Evolutionary conservation across 768 basidiomycete genomes (phyloP).

Genomic region (Serendipita vermifera): DNA sequence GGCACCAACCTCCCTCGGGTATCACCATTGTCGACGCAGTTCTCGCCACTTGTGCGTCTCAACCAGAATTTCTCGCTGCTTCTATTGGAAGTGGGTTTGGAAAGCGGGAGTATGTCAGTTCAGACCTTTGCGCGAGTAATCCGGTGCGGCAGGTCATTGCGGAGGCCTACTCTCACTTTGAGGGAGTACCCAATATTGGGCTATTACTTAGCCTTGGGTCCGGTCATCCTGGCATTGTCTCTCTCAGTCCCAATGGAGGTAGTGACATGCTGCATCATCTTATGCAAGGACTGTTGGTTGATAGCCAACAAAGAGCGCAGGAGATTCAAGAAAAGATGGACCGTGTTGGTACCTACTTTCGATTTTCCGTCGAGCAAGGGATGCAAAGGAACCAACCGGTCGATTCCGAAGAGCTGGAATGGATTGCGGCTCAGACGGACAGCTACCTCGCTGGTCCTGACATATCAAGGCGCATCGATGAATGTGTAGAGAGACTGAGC

Average conservation of each 20-base stretch:
- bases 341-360: neutral
- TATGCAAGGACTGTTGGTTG: neutral
- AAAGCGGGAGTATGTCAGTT: neutral
- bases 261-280: neutral
- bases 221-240: neutral
- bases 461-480: neutral
- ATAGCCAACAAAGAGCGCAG: neutral
- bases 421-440: neutral
- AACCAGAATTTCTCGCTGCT: neutral
- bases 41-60: neutral
- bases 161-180: neutral
- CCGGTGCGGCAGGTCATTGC: neutral
- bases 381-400: neutral
- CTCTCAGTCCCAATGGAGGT: neutral
- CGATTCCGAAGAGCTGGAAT: neutral
- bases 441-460: neutral
- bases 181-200: neutral
- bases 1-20: neutral
- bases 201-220: neutral
- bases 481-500: neutral
- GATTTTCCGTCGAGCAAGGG: neutral
- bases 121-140: neutral
- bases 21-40: slow-evolving; percentile 1
- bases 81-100: neutral
- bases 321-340: neutral